These are phyloP conservation scores for Oryza glaberrima DNA, from an alignment of 176 grass and related monocot genomes.

Conservation along the genomic window DNA sequence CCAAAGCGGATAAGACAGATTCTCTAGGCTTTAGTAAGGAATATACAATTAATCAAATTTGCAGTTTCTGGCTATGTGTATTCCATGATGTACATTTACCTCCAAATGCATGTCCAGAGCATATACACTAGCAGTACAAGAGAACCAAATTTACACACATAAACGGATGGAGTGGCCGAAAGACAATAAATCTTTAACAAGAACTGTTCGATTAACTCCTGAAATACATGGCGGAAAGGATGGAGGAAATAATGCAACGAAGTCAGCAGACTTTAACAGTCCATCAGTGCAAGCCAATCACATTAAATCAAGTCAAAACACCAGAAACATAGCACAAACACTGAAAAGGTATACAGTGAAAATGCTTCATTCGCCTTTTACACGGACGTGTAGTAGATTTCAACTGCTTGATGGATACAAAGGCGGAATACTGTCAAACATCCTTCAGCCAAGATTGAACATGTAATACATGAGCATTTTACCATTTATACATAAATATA, in stretches of 20 bases:
- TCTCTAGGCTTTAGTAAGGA: neutral
- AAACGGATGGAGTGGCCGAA: neutral
- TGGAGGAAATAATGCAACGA: slow-evolving; percentile 27
- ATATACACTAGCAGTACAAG: neutral
- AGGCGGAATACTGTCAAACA: too few relatives aligned
- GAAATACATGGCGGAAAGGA: neutral
- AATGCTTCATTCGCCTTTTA: neutral
- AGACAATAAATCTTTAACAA: neutral
- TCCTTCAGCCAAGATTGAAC: too few relatives aligned
- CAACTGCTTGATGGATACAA: too few relatives aligned
- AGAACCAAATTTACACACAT: neutral
- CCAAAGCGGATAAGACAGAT: slow-evolving; percentile 28
- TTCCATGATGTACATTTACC: neutral
- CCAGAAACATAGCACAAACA: slow-evolving; percentile 3
- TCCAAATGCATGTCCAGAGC: neutral
- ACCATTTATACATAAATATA: too few relatives aligned
- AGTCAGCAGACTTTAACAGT: slow-evolving; percentile 4
- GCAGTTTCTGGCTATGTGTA: neutral
- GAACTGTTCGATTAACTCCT: neutral
- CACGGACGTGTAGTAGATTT: too few relatives aligned
- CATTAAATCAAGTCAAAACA: slow-evolving; percentile 20
- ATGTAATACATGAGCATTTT: too few relatives aligned
- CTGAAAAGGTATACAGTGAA: slow-evolving; percentile 1
- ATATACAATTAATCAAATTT: slow-evolving; percentile 32
- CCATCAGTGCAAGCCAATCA: slow-evolving; percentile 14